Evolutionary conservation across 345 rosid species (phyloP), one percentile per base, ranked within the genome.

Genomic region (Eutrema heterophyllum): DNA sequence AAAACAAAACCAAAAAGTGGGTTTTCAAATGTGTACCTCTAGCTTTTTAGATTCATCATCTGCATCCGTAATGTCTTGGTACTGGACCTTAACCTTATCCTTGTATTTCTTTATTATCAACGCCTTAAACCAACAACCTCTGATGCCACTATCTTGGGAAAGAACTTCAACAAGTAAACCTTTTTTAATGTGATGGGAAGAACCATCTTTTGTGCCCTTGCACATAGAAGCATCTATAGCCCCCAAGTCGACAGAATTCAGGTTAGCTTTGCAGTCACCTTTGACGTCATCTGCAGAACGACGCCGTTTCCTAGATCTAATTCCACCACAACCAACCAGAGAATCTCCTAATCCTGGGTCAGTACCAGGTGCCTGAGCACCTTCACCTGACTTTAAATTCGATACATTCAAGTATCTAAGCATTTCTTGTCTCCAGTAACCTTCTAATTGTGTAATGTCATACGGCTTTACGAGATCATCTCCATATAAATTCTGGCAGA

Each of bases 61-160:
- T 16, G 88, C 91, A 81, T 88, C 96, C 21, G 63, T 79, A 68
- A 90, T 63, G 76, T 90, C 91, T 72, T 80, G 83, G 77, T 92
- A 92, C 52, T 81, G 89, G 80, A 92, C 95, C 86, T 90, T 92
- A 68, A 87, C 86, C 81, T 83, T 92, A 72, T 83, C 78, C 62
- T 88, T 87, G 77, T 76, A 77, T 54, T 73, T 81, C 74, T 87
- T 87, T 66, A 92, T 73, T 65, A 92, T 76, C 75, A 40, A 71
- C 30, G 91, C 96, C 75, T 82, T 86, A 77, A 87, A 84, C 98
- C 96, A 92, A 73, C 96, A 92, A 10, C 96, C 98, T 73, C 87
- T 84, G 50, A 92, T 67, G 73, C 98, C 96, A 82, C 98, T 89
- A 61, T 92, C 96, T 76, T 88, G 87, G 14, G 88, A 83, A 32